These are phyloP conservation scores for Diaporthe citri DNA, from an alignment of 2,329 filamentous ascomycete genomes.

Conservation along the genomic window DNA sequence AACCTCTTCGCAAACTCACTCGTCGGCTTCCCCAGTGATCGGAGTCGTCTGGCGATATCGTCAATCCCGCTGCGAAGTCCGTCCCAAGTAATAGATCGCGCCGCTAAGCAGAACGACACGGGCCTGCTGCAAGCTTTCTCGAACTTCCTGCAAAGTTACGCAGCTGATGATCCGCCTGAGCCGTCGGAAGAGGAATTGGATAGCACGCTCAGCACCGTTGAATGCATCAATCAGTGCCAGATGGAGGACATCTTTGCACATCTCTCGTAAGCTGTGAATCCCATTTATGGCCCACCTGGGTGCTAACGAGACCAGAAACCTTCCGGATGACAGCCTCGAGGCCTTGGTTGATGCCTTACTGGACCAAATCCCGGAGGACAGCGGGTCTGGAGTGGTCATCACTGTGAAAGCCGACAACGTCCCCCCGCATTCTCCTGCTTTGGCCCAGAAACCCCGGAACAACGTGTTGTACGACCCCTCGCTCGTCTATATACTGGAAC, in stretches of 20 bases:
- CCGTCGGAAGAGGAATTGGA: conserved; percentile 97
- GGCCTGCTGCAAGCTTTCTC: conserved; percentile 95
- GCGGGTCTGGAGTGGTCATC: conserved; percentile 80
- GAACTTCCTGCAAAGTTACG: conserved; percentile 98
- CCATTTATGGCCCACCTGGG: background rate
- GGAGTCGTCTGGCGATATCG: conserved; percentile 77
- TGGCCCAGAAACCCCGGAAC: conserved; percentile 68
- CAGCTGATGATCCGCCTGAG: conserved; percentile 96
- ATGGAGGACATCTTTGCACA: conserved; percentile 87
- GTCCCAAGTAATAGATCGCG: conserved; percentile 92
- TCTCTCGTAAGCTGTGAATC: conserved; percentile 71
- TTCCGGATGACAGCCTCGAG: conserved; percentile 53
- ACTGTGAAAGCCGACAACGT: conserved; percentile 89
- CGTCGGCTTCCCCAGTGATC: conserved; percentile 77
- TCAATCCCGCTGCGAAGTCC: conserved; percentile 91
- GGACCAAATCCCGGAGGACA: conserved; percentile 88
- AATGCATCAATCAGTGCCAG: conserved; percentile 91
- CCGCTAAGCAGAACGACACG: conserved; percentile 80
- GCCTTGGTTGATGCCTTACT: conserved; percentile 79
- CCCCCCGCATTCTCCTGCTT: conserved; percentile 67
- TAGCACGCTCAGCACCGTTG: conserved; percentile 92
- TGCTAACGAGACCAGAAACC: conserved; percentile 48
- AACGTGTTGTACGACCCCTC: conserved; percentile 84
- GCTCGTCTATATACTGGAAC: conserved; percentile 90
- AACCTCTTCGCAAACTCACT: conserved; percentile 97